Conservation (phyloP, 106 monocot genomes). For the Allium fistulosum region DNA sequence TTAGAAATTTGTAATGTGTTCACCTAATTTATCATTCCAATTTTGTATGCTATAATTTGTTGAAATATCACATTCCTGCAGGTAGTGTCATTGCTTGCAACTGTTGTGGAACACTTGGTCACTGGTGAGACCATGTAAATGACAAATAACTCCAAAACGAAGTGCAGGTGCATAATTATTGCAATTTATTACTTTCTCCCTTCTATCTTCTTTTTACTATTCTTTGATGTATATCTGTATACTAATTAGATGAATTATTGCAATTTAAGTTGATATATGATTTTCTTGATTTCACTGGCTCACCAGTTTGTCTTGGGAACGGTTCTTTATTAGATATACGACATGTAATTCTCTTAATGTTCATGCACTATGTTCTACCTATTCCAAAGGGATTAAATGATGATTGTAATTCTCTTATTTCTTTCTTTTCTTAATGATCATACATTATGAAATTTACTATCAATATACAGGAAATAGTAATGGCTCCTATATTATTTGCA, state of each 20-base stretch:
- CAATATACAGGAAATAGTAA: conserved; percentile 11
- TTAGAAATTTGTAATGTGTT: too few species aligned
- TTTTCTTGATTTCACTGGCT: conserved; percentile 78
- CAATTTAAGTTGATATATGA: conserved; percentile 69
- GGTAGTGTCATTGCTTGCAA: conserved; percentile 80
- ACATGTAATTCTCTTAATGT: conserved; percentile 34
- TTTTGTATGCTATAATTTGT: too few species aligned
- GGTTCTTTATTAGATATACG: conserved; percentile 62
- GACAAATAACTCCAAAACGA: conserved; percentile 45
- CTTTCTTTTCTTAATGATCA: not conserved
- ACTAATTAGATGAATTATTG: too few species aligned
- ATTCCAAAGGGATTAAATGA: not conserved
- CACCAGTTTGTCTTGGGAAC: conserved; percentile 50
- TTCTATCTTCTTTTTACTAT: not conserved
- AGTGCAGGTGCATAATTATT: conserved; percentile 51
- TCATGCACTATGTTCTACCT: not conserved
- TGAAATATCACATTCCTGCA: conserved; percentile 8
- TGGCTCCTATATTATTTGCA: conserved; percentile 32
- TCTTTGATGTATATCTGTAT: not conserved
- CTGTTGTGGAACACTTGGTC: conserved; percentile 79
- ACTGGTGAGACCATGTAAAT: conserved; percentile 99
- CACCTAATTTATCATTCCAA: too few species aligned
- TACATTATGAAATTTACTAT: not conserved
- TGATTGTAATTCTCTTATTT: not conserved
- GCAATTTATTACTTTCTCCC: not conserved